Base-by-base conservation (phyloP, 164 flowering plant species). In the Berberis vulgaris region DNA sequence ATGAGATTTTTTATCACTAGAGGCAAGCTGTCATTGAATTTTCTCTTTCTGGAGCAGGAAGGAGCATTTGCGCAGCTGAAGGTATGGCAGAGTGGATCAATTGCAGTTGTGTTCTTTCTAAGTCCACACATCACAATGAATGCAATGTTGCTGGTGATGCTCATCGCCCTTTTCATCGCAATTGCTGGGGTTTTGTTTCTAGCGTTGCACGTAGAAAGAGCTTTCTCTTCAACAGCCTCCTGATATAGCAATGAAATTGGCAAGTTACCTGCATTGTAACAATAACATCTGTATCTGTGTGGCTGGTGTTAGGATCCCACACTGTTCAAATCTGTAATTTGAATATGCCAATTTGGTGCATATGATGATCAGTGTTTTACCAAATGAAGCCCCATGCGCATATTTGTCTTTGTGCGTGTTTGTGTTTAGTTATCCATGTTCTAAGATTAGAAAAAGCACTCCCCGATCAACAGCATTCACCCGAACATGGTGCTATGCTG, bases 51-150 rank as follows among this genome's bases (percentile, higher is more conserved):
- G 44, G 54, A 1, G 65, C 87, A 93, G 98, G 96, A 86, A 80
- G 96, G 89, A 63, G 94, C 97, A 60, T 94, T 94, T 74, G 91
- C 97, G 6, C 97, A 90, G 73, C 80, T 90, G 7, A 94, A 94
- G 81, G 84, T 87, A 4, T 94, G 98, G 98, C 93, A 93, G 78
- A 79, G 91, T 60, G 84, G 78, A 44, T 65, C 96, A 0, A 88
- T 79, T 10, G 86, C 98, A 13, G 70, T 78, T 5, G 81, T 94
- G 49, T 90, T 87, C 83, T 94, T 94, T 62, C 3, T 88, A 41
- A 79, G 83, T 64, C 82, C 96, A 3, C 73, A 82, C 69, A 82
- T 88, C 57, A 65, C 95, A 11, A 54, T 90, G 73, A 82, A 83
- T 55, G 70, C 83, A 4, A 88, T 90, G 92, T 59, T 86, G 71